Percentiles rank a stretch among this genome's conserved stretches.
Conservation (phyloP, 179 eudicot species). For the Amaranthus tricolor region DNA sequence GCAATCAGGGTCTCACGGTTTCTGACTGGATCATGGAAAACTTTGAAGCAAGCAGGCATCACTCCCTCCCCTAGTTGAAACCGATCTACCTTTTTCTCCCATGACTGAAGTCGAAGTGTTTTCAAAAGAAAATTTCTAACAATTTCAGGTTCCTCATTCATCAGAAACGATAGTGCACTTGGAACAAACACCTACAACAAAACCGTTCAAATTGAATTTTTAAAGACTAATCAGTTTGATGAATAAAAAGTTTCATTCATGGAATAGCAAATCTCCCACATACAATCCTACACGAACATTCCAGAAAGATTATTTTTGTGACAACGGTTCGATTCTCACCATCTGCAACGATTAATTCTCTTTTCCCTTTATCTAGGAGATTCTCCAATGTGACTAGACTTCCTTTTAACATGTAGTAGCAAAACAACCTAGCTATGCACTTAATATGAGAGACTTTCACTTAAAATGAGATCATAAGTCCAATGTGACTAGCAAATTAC, state of each 20-base stretch:
- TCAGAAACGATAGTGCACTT: conserved; percentile 89
- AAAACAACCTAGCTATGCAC: no score
- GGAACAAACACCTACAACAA: conserved; percentile 95
- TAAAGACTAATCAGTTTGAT: not conserved
- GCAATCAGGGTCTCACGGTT: conserved; percentile 80
- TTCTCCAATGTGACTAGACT: no score
- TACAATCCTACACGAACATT: no score
- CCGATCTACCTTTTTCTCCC: conserved; percentile 88
- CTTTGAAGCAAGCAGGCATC: conserved; percentile 99
- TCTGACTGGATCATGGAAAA: conserved; percentile 68
- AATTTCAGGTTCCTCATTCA: conserved; percentile 93
- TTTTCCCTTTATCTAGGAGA: no score
- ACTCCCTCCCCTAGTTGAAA: conserved; percentile 94
- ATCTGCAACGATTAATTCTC: no score
- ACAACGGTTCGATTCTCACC: no score
- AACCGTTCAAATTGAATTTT: conserved; percentile 45
- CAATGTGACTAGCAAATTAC: not conserved
- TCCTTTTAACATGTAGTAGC: no score
- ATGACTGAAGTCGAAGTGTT: conserved; percentile 83
- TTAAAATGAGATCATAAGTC: not conserved
- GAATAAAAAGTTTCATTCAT: not conserved
- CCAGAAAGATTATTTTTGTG: no score
- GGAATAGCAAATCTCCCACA: not conserved
- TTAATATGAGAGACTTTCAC: not conserved
- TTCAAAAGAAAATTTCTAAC: conserved; percentile 84